Evolutionary conservation across 129 eudicot species (phyloP).

Genomic region (Lactuca saligna): DNA sequence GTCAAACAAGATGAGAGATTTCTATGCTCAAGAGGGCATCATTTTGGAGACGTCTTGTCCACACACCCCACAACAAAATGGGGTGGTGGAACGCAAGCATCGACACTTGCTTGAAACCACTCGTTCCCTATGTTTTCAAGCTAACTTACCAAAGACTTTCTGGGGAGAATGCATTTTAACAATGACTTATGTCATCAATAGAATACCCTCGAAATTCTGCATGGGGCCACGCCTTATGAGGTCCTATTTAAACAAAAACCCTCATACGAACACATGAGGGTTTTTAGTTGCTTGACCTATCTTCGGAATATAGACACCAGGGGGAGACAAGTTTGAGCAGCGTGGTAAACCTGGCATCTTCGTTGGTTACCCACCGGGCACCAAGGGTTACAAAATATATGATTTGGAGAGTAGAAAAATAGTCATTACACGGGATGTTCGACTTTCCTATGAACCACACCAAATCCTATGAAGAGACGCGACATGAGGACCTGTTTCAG

Average conservation of each 20-base stretch:
- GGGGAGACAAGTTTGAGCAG: neutral
- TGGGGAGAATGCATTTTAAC: neutral
- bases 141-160: neutral
- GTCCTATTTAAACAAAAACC: neutral
- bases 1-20: neutral
- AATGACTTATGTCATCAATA: neutral
- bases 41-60: neutral
- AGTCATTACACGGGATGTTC: neutral
- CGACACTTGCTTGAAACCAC: neutral
- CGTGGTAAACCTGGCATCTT: neutral
- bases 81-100: neutral
- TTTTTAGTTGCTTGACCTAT: no score
- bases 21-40: neutral
- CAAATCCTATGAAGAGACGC: neutral
- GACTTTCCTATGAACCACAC: neutral
- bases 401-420: no score
- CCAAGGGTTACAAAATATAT: neutral
- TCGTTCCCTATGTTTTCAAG: neutral
- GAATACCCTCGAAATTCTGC: neutral
- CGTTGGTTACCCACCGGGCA: neutral
- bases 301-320: no score
- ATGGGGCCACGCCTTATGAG: neutral
- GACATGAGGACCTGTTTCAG: no score
- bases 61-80: neutral
- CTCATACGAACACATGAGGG: neutral